phyloP scores from a whole-genome alignment of 352 stramenopile species.

The Phytophthora cactorum region DNA sequence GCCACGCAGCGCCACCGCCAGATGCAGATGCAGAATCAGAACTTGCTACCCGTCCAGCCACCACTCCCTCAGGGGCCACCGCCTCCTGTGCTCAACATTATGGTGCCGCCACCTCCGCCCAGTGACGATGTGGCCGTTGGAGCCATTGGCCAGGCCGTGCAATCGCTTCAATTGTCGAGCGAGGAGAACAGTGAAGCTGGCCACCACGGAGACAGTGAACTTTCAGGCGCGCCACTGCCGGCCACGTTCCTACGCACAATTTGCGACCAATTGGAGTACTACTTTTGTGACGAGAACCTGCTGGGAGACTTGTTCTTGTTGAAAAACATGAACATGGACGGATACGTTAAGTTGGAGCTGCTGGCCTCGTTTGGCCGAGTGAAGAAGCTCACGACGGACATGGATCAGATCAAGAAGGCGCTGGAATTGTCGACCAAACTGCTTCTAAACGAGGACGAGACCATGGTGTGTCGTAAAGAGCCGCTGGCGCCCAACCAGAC shows the following conservation, averaged over 20 bases:
- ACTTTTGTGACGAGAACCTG: conserved; percentile 91
- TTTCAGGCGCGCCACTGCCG: conserved; percentile 51
- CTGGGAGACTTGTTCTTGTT: conserved; percentile 85
- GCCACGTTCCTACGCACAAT: conserved; percentile 87
- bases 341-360: conserved; percentile 88
- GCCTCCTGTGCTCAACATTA: conserved; percentile 57
- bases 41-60: conserved; percentile 32
- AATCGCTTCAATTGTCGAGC: conserved; percentile 57
- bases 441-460: conserved; percentile 82
- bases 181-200: conserved; percentile 53
- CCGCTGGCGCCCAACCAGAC: conserved; percentile 79
- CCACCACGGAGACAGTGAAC: conserved; percentile 26
- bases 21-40: conserved; percentile 35
- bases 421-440: conserved; percentile 88
- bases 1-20: conserved; percentile 26
- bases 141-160: conserved; percentile 69
- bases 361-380: conserved; percentile 85
- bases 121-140: conserved; percentile 52
- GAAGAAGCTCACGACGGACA: conserved; percentile 88
- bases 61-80: conserved; percentile 45
- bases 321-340: conserved; percentile 91
- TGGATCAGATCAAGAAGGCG: conserved; percentile 83
- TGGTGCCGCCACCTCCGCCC: conserved; percentile 37
- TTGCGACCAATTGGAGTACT: conserved; percentile 89
- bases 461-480: conserved; percentile 89